phyloP scores from a whole-genome alignment of 2,329 filamentous ascomycete species.

The Orbilia ellipsospora region DNA sequence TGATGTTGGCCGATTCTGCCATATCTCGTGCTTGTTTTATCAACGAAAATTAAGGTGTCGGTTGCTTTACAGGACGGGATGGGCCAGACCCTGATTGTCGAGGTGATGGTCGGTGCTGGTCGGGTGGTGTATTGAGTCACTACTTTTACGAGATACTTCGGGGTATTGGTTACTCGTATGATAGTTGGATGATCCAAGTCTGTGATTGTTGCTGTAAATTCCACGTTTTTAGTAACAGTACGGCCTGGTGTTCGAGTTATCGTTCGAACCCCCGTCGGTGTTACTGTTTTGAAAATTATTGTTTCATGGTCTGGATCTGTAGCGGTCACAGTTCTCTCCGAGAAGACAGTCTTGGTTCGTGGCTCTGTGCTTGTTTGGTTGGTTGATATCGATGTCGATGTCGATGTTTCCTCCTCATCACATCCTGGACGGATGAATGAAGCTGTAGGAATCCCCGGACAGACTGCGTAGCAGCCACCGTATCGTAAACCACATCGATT shows the following conservation, averaged over 20 bases:
- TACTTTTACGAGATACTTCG: not conserved
- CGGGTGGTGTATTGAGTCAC: not conserved
- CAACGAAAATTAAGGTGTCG: no score
- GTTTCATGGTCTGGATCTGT: not conserved
- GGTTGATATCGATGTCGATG: not conserved
- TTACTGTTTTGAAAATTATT: not conserved
- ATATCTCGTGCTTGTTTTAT: no score
- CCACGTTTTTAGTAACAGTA: not conserved
- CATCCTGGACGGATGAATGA: not conserved
- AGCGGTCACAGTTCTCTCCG: no score
- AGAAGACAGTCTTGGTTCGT: not conserved
- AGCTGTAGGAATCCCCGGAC: not conserved
- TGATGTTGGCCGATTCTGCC: no score
- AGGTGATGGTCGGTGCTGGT: not conserved
- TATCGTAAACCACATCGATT: slow-evolving; percentile 4
- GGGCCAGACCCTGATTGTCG: not conserved
- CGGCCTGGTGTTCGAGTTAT: not conserved
- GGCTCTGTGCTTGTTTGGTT: not conserved
- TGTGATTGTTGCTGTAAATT: not conserved
- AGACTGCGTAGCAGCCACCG: slow-evolving; percentile 9
- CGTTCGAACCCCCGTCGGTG: not conserved
- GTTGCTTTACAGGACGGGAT: not conserved
- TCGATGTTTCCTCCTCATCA: not conserved
- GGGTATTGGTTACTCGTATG: not conserved
- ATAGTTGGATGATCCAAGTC: slow-evolving; percentile 1